phyloP scores from a whole-genome alignment of 148 eudicot species.

The Chenopodium berlandieri region DNA sequence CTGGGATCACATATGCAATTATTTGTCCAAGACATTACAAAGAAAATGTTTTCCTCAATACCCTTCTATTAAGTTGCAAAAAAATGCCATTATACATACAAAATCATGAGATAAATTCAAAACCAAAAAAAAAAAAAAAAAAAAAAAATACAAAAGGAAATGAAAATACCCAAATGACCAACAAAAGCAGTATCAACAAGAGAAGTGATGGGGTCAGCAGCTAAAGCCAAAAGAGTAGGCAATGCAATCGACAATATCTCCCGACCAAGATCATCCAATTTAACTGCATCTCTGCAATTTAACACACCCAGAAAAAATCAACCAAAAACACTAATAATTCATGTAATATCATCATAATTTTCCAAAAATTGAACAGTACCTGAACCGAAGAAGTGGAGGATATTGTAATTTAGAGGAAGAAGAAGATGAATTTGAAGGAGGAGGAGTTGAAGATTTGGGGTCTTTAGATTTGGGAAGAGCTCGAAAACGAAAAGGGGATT shows the following conservation, averaged over 20 bases:
- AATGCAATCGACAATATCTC: conserved; percentile 76
- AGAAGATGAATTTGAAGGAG: conserved; percentile 6
- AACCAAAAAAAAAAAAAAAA: neutral
- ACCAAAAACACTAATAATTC: neutral
- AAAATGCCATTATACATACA: neutral
- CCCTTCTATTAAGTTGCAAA: neutral
- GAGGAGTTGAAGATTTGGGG: conserved; percentile 19
- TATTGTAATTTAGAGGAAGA: conserved; percentile 15
- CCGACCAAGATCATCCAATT: conserved; percentile 63
- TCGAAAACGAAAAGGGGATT: conserved; percentile 26
- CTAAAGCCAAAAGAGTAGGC: conserved; percentile 86
- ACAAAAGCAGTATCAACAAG: conserved; percentile 90
- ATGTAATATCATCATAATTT: neutral
- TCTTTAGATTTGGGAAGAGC: conserved; percentile 37
- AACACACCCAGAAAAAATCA: neutral
- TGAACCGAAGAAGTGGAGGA: conserved; percentile 31
- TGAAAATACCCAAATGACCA: conserved; percentile 73
- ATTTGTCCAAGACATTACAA: too few species aligned
- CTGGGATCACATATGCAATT: neutral
- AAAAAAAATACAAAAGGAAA: neutral
- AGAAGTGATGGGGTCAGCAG: conserved; percentile 84
- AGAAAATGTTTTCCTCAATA: too few species aligned
- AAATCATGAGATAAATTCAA: conserved; percentile 5
- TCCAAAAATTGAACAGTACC: conserved; percentile 26
- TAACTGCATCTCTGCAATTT: conserved; percentile 41